Conservation (phyloP, 192 early-diverging fungal species). For the Coemansia sp. region DNA sequence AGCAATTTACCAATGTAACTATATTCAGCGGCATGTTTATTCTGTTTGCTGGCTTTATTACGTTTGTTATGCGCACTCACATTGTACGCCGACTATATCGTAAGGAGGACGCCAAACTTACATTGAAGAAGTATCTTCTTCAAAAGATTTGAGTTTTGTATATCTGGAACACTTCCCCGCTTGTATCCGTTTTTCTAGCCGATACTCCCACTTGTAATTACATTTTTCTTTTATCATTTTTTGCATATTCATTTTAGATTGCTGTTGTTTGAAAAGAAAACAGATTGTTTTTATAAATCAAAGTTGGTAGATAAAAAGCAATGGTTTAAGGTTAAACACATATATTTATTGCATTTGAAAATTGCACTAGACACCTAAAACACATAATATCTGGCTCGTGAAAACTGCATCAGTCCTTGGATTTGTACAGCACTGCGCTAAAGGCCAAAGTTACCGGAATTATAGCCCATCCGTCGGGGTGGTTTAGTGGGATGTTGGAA, state of each 20-base stretch:
- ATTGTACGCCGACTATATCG: slow-evolving; percentile 6
- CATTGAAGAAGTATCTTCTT: slow-evolving; percentile 8
- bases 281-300: too few relatives aligned
- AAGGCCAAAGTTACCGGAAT: slow-evolving; percentile 40
- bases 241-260: neutral
- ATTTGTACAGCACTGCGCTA: slow-evolving; percentile 33
- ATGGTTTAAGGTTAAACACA: neutral
- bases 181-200: neutral
- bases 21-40: slow-evolving; percentile 49
- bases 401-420: slow-evolving; percentile 14
- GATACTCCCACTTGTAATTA: neutral
- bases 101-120: neutral
- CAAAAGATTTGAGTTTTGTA: slow-evolving; percentile 13
- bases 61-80: slow-evolving; percentile 20
- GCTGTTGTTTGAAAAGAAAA: neutral
- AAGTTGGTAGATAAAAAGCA: too few relatives aligned
- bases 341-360: neutral
- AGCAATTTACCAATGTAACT: slow-evolving; percentile 43
- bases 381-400: neutral
- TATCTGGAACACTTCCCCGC: neutral
- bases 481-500: slow-evolving; percentile 13
- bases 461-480: slow-evolving; percentile 35
- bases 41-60: slow-evolving; percentile 27
- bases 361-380: neutral
- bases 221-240: neutral